Evolutionary conservation across 306 rosid species (phyloP).

Genomic region (Fragaria vesca): DNA sequence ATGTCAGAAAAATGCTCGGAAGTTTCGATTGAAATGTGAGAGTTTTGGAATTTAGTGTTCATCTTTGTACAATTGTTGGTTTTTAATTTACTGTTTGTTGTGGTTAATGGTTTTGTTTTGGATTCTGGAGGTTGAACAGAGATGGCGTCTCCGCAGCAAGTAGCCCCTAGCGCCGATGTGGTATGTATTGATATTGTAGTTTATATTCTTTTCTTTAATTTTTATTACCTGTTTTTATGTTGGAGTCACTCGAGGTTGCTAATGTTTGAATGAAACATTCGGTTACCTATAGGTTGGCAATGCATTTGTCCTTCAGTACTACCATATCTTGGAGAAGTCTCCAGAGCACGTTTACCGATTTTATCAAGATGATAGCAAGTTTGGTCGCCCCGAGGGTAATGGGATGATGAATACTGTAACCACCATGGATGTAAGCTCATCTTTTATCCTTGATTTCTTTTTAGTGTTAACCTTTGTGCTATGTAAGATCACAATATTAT

Average conservation of each 20-base stretch:
- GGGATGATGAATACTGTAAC: slow-evolving; percentile 71
- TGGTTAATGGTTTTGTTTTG: slow-evolving; percentile 21
- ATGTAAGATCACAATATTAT: not conserved
- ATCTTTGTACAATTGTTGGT: not conserved
- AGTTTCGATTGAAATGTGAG: not conserved
- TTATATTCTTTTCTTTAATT: not conserved
- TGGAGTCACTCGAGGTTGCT: not conserved
- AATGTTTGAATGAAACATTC: slow-evolving; percentile 12
- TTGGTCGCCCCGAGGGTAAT: slow-evolving; percentile 66
- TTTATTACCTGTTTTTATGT: not conserved
- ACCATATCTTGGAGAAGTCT: slow-evolving; percentile 74
- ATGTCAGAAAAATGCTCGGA: not conserved
- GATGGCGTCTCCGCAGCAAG: slow-evolving; percentile 68
- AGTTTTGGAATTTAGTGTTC: not conserved
- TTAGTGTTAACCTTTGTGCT: not conserved
- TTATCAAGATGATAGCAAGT: slow-evolving; percentile 77
- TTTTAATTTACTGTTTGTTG: not conserved
- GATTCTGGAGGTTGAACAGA: slow-evolving; percentile 23
- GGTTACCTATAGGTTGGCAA: slow-evolving; percentile 60
- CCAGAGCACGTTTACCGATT: slow-evolving; percentile 80
- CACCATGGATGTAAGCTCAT: slow-evolving; percentile 65
- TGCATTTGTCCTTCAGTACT: slow-evolving; percentile 87
- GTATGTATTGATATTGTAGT: slow-evolving; percentile 38
- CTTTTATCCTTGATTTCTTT: not conserved
- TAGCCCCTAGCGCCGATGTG: slow-evolving; percentile 55